Conservation (phyloP, 164 flowering plant genomes). For the Nymphaea colorata region DNA sequence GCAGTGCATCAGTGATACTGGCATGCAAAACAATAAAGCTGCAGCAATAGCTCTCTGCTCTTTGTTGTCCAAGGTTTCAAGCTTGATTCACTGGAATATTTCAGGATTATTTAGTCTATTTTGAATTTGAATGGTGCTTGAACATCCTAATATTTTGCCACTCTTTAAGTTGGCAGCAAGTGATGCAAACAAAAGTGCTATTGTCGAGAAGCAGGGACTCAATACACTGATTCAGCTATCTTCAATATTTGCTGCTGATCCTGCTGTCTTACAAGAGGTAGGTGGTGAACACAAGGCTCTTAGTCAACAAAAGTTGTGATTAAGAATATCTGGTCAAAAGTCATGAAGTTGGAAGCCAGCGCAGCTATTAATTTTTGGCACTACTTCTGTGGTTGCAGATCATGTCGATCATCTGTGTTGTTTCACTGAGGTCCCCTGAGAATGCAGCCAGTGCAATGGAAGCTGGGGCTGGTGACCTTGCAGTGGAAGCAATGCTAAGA, state of each 20-base stretch:
- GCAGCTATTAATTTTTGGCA: not conserved
- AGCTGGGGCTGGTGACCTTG: conserved; percentile 93
- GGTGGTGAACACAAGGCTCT: not conserved
- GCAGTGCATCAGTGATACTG: conserved; percentile 66
- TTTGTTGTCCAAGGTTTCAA: conserved; percentile 60
- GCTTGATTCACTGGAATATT: not conserved
- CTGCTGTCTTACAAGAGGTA: conserved; percentile 88
- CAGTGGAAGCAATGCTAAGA: conserved; percentile 67
- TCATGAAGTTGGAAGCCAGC: not conserved
- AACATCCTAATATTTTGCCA: conserved; percentile 3
- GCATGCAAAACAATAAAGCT: conserved; percentile 52
- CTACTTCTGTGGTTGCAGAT: conserved; percentile 32
- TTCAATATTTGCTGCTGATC: conserved; percentile 68
- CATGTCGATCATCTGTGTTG: conserved; percentile 52
- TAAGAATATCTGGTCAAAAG: not conserved
- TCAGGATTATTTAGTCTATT: not conserved
- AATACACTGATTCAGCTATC: conserved; percentile 57
- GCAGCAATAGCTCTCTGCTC: conserved; percentile 78
- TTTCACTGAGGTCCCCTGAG: conserved; percentile 72
- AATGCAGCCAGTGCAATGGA: conserved; percentile 80
- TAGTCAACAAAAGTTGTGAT: too few species aligned
- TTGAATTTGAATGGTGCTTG: not conserved
- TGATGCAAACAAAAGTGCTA: conserved; percentile 64
- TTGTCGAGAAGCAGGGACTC: conserved; percentile 67
- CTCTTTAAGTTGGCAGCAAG: conserved; percentile 83